Base-by-base conservation (phyloP, 371 early-diverging fungal species). In the Mortierella sp. region DNA sequence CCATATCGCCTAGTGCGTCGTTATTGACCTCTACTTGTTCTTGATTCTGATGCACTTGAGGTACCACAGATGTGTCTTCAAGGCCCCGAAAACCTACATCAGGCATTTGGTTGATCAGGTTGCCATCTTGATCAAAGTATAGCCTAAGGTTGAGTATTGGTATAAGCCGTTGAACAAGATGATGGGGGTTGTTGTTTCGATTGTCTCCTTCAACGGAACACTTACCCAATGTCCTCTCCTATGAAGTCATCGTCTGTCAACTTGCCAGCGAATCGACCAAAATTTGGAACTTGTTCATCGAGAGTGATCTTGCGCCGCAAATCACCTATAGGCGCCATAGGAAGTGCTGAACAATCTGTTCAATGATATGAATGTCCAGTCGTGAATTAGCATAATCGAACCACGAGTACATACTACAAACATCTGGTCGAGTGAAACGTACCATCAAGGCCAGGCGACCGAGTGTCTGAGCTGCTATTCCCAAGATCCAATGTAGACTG, bases 101-200 rank as follows among this genome's bases (percentile, higher is more conserved):
- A n/a, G 67, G 68, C 29, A 56, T 49, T 16, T 62, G 40, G 4
- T 63, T 65, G 6, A 69, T 44, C 28, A 76, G 31, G 44, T 76
- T 69, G 3, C 77, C 77, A 1, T 76, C 70, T 1, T 60, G 43
- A 31, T 76, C 77, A n/a, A 76, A 44, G 54, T 65, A 76, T 13
- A 76, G 22, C 3, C 73, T 73, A 39, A 2, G 39, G 7, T 16
- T 19, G 9, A 19, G 40, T 22, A n/a, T 14, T 37, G 16, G 19
- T 24, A 12, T 47, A 17, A 40, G 2, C 17, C 45, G 8, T 7
- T 25, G 29, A 34, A 31, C 34, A 51, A n/a, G 7, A 49, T n/a
- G n/a, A n/a, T n/a, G n/a, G n/a, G n/a, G n/a, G n/a, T n/a, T n/a
- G n/a, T n/a, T n/a, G n/a, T n/a, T 28, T 13, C n/a, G 17, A 10